Conservation (phyloP, 2,329 filamentous ascomycete genomes). For the Ascochyta pisi region DNA sequence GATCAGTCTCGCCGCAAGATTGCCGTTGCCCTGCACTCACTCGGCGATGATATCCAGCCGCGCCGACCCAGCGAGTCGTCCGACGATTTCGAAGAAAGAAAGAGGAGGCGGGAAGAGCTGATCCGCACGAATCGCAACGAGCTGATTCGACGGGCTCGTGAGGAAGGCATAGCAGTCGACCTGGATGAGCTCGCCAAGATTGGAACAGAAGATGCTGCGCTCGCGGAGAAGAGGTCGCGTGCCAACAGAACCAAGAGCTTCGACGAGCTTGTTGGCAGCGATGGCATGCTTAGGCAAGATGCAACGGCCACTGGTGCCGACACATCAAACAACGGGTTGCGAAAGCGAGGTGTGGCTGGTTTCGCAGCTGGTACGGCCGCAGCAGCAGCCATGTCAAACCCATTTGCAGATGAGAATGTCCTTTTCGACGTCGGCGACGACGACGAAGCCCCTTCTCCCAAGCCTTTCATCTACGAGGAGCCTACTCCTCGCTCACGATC, state of each 20-base stretch:
- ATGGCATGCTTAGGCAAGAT: conserved; percentile 47
- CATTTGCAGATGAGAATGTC: conserved; percentile 54
- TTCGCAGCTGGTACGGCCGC: conserved; percentile 50
- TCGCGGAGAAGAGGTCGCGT: conserved; percentile 26
- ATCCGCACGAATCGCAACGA: conserved; percentile 46
- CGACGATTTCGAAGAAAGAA: conserved; percentile 43
- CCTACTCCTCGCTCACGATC: conserved; percentile 20
- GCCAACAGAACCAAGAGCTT: conserved; percentile 43
- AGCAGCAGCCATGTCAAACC: conserved; percentile 48
- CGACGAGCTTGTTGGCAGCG: conserved; percentile 50
- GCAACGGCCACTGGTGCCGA: conserved; percentile 36
- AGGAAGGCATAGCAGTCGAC: conserved; percentile 52
- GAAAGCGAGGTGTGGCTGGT: conserved; percentile 44
- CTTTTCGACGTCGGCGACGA: conserved; percentile 52
- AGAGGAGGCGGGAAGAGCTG: conserved; percentile 40
- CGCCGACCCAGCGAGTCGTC: conserved; percentile 43
- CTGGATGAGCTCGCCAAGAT: conserved; percentile 49
- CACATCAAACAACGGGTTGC: conserved; percentile 22
- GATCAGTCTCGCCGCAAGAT: conserved; percentile 67
- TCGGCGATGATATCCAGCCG: conserved; percentile 66
- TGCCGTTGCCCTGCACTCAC: conserved; percentile 63
- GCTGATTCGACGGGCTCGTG: conserved; percentile 44
- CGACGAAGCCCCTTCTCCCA: conserved; percentile 39
- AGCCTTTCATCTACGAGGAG: conserved; percentile 38
- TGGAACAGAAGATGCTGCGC: conserved; percentile 38